phyloP scores from a whole-genome alignment of 2,329 filamentous ascomycete species.

The Tympanopsis confertula region DNA sequence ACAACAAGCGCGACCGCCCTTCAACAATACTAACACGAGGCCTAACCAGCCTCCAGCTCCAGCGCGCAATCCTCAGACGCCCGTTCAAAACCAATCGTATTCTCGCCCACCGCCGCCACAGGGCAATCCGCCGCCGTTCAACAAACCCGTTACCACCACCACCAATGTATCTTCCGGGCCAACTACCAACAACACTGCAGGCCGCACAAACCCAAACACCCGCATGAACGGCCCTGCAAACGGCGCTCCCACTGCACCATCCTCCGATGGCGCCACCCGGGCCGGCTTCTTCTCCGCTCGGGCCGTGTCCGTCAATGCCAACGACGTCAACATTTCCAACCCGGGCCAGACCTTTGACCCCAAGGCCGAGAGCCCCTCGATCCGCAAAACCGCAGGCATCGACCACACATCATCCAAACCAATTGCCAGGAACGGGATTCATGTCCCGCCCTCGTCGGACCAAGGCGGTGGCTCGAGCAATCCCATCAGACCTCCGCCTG shows the following conservation, averaged over 20 bases:
- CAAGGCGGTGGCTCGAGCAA: too few species aligned
- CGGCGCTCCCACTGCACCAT: conserved; percentile 14
- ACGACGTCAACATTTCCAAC: conserved; percentile 20
- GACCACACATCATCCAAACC: conserved; percentile 72
- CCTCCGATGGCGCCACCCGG: conserved; percentile 10
- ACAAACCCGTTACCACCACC: conserved; percentile 4
- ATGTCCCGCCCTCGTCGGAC: conserved; percentile 37
- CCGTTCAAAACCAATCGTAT: too few species aligned
- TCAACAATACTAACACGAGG: not conserved
- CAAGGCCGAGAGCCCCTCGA: conserved; percentile 68
- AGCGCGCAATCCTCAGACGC: too few species aligned
- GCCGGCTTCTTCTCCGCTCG: conserved; percentile 57
- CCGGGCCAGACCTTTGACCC: conserved; percentile 53
- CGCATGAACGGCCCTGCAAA: conserved; percentile 12
- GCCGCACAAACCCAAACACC: too few species aligned
- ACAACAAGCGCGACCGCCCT: not conserved
- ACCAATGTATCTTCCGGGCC: conserved; percentile 6
- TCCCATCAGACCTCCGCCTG: too few species aligned
- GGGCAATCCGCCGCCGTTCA: too few species aligned
- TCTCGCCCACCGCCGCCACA: too few species aligned
- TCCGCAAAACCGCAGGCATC: conserved; percentile 77
- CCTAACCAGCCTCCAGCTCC: not conserved
- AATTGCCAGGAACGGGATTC: conserved; percentile 43
- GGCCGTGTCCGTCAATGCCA: conserved; percentile 28
- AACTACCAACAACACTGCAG: too few species aligned